A percentile compares a stretch with the other conserved stretches of the same genome.
phyloP scores from a whole-genome alignment of 352 stramenopile genomes.

The Phytophthora rubi region DNA sequence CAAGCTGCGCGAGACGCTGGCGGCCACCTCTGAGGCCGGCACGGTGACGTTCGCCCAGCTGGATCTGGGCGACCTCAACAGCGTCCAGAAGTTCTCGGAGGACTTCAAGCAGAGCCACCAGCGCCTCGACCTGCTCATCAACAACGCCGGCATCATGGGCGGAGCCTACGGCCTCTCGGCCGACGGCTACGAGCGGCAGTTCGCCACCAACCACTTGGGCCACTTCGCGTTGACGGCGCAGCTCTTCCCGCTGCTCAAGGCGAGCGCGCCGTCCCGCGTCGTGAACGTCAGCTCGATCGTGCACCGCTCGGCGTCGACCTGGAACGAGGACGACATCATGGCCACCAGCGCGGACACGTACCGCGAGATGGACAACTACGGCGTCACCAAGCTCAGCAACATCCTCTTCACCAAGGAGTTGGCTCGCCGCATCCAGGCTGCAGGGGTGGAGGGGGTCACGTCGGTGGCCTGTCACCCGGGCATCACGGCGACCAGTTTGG shows the following conservation, averaged over 20 bases:
- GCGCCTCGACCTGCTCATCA: slow-evolving; percentile 61
- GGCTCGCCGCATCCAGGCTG: slow-evolving; percentile 45
- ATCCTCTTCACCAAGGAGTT: slow-evolving; percentile 93
- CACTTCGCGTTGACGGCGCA: slow-evolving; percentile 59
- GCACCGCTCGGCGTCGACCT: slow-evolving; percentile 26
- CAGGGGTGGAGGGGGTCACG: slow-evolving; percentile 30
- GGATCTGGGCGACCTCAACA: slow-evolving; percentile 48
- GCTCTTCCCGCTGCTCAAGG: slow-evolving; percentile 45
- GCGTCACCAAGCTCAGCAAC: slow-evolving; percentile 91
- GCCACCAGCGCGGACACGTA: slow-evolving; percentile 29
- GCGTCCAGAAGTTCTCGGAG: slow-evolving; percentile 45
- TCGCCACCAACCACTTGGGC: slow-evolving; percentile 70
- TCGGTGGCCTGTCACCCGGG: slow-evolving; percentile 44
- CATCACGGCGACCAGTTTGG: slow-evolving; percentile 35
- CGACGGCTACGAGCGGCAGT: slow-evolving; percentile 60
- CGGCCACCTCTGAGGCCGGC: slow-evolving; percentile 3
- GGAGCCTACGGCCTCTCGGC: slow-evolving; percentile 31
- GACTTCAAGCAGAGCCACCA: slow-evolving; percentile 32
- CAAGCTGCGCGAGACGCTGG: slow-evolving; percentile 16
- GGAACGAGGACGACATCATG: slow-evolving; percentile 24
- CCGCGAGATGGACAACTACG: slow-evolving; percentile 60
- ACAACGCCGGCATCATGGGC: slow-evolving; percentile 66
- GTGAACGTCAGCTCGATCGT: slow-evolving; percentile 52
- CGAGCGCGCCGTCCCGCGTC: slow-evolving; percentile 30
- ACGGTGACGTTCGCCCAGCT: slow-evolving; percentile 50